Evolutionary conservation across 768 basidiomycete species (phyloP).

Genomic region (Pleurotus platypus): DNA sequence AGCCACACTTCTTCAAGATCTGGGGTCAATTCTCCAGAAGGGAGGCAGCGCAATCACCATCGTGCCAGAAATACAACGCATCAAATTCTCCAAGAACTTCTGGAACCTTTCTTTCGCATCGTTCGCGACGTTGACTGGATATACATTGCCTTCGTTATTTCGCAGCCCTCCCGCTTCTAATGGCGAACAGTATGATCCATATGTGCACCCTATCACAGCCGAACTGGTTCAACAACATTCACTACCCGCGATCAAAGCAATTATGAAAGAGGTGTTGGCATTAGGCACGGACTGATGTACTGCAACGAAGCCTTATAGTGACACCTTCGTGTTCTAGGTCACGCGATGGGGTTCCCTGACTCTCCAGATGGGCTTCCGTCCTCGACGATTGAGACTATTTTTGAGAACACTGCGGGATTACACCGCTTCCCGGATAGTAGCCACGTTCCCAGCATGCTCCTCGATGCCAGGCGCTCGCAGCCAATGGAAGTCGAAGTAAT

Average conservation of each 20-base stretch:
- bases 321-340: conserved; percentile 21
- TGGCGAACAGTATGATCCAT: conserved; percentile 33
- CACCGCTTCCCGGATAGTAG: conserved; percentile 39
- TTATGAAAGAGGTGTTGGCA: conserved; percentile 40
- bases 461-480: conserved; percentile 48
- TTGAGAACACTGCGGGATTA: conserved; percentile 33
- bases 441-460: conserved; percentile 59
- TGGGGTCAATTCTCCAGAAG: conserved; percentile 37
- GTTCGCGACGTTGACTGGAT: conserved; percentile 46
- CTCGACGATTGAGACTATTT: conserved; percentile 30
- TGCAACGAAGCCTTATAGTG: no score
- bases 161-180: conserved; percentile 37
- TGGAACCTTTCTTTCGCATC: conserved; percentile 61
- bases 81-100: conserved; percentile 61
- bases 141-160: conserved; percentile 49
- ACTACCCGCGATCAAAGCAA: conserved; percentile 42
- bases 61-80: conserved; percentile 57
- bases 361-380: conserved; percentile 43
- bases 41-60: conserved; percentile 47
- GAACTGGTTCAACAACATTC: conserved; percentile 37
- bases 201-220: conserved; percentile 35
- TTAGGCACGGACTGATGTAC: conserved; percentile 26
- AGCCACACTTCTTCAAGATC: conserved; percentile 35
- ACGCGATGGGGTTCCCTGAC: conserved; percentile 45
- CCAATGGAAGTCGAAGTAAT: conserved; percentile 71